These are phyloP conservation scores for Sanghuangporus sanghuang DNA, from an alignment of 1,284 basidiomycete species.

Conservation along the genomic window DNA sequence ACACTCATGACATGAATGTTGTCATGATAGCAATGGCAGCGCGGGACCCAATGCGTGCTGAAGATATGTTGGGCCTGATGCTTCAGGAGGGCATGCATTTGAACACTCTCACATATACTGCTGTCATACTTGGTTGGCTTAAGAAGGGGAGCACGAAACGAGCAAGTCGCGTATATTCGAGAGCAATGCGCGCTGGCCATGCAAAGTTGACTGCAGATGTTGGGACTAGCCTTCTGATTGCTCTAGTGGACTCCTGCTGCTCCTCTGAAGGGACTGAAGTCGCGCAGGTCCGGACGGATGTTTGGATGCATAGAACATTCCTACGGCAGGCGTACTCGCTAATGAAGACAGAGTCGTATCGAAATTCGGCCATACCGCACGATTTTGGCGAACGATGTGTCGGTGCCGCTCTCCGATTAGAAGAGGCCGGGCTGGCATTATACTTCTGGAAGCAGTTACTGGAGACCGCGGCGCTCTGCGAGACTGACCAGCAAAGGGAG, in stretches of 20 bases:
- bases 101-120: conserved; percentile 50
- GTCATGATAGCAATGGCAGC: conserved; percentile 49
- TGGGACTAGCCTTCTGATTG: conserved; percentile 43
- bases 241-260: conserved; percentile 22
- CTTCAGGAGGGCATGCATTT: conserved; percentile 39
- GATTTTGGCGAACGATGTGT: conserved; percentile 49
- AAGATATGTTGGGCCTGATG: conserved; percentile 45
- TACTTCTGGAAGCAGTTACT: conserved; percentile 53
- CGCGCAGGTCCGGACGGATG: conserved; percentile 20
- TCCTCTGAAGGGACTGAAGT: neutral
- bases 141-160: conserved; percentile 38
- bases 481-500: conserved; percentile 38
- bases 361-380: conserved; percentile 35
- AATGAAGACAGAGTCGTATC: conserved; percentile 33
- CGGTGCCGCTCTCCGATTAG: conserved; percentile 40
- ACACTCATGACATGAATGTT: conserved; percentile 60
- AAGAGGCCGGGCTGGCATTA: conserved; percentile 48
- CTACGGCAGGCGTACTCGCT: conserved; percentile 40
- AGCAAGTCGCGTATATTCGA: conserved; percentile 37
- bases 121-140: conserved; percentile 52
- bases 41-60: conserved; percentile 41
- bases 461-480: conserved; percentile 42
- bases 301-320: conserved; percentile 25
- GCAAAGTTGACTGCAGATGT: conserved; percentile 41
- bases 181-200: conserved; percentile 31